Evolutionary conservation across 257 asterid genomes (phyloP).

Genomic region (Lavandula angustifolia): DNA sequence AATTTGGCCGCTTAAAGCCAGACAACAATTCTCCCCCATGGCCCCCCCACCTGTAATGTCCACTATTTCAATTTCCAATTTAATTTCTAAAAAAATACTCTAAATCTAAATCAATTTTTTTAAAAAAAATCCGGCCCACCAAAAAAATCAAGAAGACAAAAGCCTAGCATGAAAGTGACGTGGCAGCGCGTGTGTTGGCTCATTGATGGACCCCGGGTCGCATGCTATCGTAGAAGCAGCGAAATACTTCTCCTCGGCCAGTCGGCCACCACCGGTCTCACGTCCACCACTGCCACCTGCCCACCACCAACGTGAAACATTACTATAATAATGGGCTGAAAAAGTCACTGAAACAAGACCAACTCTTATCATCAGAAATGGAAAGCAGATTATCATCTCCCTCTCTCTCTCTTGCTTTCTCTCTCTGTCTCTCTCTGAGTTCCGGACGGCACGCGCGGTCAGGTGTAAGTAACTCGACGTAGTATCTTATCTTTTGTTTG

Average conservation of each 20-base stretch:
- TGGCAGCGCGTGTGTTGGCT: slow-evolving; percentile 26
- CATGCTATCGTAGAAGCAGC: slow-evolving; percentile 30
- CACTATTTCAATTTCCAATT: too few relatives aligned
- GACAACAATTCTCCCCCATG: slow-evolving; percentile 32
- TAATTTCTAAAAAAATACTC: too few relatives aligned
- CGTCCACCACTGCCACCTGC: slow-evolving; percentile 28
- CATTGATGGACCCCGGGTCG: slow-evolving; percentile 9
- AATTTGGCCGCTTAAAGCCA: slow-evolving; percentile 43
- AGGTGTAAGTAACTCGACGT: slow-evolving; percentile 38
- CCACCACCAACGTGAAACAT: slow-evolving; percentile 20
- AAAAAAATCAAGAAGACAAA: too few relatives aligned
- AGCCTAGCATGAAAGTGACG: slow-evolving; percentile 31
- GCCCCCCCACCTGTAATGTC: slow-evolving; percentile 27
- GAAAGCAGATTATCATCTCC: slow-evolving; percentile 1
- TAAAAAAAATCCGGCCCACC: too few relatives aligned
- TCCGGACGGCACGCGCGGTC: slow-evolving; percentile 97
- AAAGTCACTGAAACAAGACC: slow-evolving; percentile 40
- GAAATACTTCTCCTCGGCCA: too few relatives aligned
- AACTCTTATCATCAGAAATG: slow-evolving; percentile 26
- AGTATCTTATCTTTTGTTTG: slow-evolving; percentile 25
- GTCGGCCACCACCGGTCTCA: slow-evolving; percentile 35
- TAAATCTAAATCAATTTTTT: too few relatives aligned
- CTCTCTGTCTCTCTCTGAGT: slow-evolving; percentile 33
- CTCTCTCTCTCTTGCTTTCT: neutral
- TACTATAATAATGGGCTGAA: slow-evolving; percentile 35